Evolutionary conservation across 176 grass and related monocot genomes (phyloP).

Genomic region (Lolium rigidum): DNA sequence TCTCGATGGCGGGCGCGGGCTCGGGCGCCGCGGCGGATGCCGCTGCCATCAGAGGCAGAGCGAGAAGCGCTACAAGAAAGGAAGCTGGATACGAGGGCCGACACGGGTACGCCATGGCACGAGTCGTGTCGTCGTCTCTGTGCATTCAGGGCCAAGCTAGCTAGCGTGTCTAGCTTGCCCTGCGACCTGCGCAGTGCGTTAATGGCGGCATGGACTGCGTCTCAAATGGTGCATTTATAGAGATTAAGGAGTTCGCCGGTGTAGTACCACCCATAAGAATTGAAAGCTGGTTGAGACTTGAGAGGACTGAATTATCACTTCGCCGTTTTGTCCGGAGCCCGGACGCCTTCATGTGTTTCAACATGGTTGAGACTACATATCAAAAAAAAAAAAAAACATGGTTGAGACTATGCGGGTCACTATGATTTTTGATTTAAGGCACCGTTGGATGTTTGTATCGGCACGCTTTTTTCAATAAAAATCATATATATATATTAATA

Average conservation of each 20-base stretch:
- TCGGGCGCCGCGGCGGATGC: not conserved
- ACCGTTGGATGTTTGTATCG: too few species aligned
- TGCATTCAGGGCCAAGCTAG: not conserved
- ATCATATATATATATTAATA: too few species aligned
- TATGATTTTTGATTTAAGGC: too few species aligned
- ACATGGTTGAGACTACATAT: too few species aligned
- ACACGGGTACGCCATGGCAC: constrained; percentile 6
- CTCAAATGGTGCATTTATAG: constrained; percentile 14
- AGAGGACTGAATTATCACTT: not conserved
- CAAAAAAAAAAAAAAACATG: too few species aligned
- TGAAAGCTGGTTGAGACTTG: not conserved
- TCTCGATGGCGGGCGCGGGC: constrained; percentile 12
- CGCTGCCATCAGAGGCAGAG: constrained; percentile 12
- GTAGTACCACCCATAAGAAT: not conserved
- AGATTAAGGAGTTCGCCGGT: not conserved
- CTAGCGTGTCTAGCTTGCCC: not conserved
- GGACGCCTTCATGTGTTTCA: too few species aligned
- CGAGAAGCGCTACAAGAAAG: constrained; percentile 14
- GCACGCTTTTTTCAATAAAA: too few species aligned
- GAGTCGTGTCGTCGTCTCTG: not conserved
- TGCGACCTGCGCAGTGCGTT: not conserved
- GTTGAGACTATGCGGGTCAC: too few species aligned
- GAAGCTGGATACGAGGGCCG: not conserved
- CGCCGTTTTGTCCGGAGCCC: not conserved
- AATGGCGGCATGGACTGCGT: not conserved